These are phyloP conservation scores for Hirsutella rhossiliensis DNA, from an alignment of 2,329 filamentous ascomycete genomes.

Conservation along the genomic window DNA sequence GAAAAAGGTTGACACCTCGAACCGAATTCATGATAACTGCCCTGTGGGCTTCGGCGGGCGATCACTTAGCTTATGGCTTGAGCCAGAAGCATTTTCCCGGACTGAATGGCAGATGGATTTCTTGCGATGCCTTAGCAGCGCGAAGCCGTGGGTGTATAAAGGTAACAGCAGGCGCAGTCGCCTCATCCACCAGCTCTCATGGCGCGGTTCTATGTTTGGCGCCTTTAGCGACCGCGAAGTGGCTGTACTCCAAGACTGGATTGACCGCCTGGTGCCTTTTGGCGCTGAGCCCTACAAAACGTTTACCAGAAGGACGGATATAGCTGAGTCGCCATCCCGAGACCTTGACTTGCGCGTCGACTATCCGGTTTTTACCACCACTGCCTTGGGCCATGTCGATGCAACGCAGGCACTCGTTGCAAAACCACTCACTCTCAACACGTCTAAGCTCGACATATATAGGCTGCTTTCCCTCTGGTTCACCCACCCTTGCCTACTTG, in stretches of 20 bases:
- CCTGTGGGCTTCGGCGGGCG: conserved; percentile 3
- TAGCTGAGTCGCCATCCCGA: neutral
- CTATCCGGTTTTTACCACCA: too few relatives aligned
- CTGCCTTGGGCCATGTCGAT: too few relatives aligned
- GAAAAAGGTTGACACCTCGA: conserved; percentile 3
- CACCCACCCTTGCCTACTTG: conserved; percentile 4
- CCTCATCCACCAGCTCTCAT: conserved; percentile 28
- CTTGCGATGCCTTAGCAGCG: conserved; percentile 2
- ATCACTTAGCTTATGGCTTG: conserved; percentile 4
- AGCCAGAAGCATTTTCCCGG: neutral
- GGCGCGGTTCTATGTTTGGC: conserved; percentile 37
- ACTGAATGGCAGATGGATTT: conserved; percentile 3
- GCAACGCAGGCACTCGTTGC: too few relatives aligned
- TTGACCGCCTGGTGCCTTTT: conserved; percentile 2
- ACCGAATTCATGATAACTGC: conserved; percentile 4
- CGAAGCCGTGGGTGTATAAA: conserved; percentile 23
- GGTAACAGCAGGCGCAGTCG: conserved; percentile 26
- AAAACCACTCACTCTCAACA: neutral
- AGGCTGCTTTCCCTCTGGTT: conserved; percentile 5
- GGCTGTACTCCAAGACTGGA: conserved; percentile 3
- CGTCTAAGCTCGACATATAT: neutral
- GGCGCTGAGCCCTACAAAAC: neutral
- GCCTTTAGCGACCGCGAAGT: conserved; percentile 31
- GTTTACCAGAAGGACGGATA: neutral
- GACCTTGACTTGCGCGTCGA: too few relatives aligned